Base-by-base conservation (phyloP, 1,139 yeast species). In the Protomyces macrosporus region DNA sequence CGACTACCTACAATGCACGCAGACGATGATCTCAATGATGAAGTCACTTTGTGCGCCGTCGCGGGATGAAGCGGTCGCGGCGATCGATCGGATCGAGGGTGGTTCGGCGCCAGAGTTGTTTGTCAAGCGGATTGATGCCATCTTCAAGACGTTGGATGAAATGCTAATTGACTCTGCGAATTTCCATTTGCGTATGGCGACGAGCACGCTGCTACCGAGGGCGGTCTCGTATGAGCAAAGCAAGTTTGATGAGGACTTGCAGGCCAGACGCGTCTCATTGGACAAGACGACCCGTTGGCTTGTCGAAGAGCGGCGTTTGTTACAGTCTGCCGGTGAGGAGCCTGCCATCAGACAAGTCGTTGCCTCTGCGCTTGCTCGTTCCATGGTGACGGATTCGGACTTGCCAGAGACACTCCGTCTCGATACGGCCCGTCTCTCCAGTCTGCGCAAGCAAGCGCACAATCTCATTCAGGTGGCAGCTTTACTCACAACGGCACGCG, bases 241-340 rank as follows among this genome's bases (percentile, higher is more conserved):
- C 10, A 53, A 10, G 52, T 54, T 65, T n/a, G 34, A 50, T 7
- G 57, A 82, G 76, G 58, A 60, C 16, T 33, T 53, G 48, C 48
- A 37, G 14, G 52, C 48, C 4, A 55, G 63, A 32, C 36, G 34
- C 3, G 37, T 23, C 9, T 40, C 36, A 7, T 39, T 60, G 12
- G 40, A 5, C 7, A 45, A 4, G 16, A 60, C 63, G 16, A 53
- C 36, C 35, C n/a, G n/a, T 10, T 12, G 50, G 58, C 45, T 60
- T 6, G 3, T 30, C 53, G 32, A 23, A 23, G 50, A 32, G 16
- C 30, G 7, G n/a, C 48, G 32, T 5, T 6, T 42, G 16, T 4
- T n/a, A 42, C 23, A 14, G 9, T 23, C 10, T 14, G 32, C 23
- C n/a, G 23, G 6, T 14, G 48, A 16, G 9, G 9, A 23, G 40